These are phyloP conservation scores for Termitomyces sp. DNA, from an alignment of 768 basidiomycete genomes.

Conservation along the genomic window DNA sequence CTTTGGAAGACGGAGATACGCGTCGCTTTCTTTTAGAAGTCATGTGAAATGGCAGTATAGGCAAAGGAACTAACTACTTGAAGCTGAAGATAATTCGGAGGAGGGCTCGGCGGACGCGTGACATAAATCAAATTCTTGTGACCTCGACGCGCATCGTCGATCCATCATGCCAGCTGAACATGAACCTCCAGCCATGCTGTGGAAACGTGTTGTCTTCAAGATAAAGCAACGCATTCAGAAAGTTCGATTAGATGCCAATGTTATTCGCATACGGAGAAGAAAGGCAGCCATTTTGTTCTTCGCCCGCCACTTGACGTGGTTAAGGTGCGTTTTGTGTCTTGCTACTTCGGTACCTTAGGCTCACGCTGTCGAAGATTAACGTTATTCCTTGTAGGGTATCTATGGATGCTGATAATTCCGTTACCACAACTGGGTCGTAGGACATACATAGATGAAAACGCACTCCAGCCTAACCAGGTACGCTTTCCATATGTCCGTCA, in stretches of 20 bases:
- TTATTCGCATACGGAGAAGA: slow-evolving; percentile 40
- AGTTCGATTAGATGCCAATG: slow-evolving; percentile 21
- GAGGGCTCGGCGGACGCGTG: not conserved
- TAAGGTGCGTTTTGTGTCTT: slow-evolving; percentile 26
- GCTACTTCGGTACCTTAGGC: not conserved
- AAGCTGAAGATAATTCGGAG: not conserved
- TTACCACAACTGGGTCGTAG: slow-evolving; percentile 52
- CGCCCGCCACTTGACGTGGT: slow-evolving; percentile 25
- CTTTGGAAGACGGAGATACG: slow-evolving; percentile 38
- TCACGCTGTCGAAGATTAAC: slow-evolving; percentile 33
- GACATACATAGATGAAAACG: slow-evolving; percentile 94
- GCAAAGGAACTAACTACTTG: not conserved
- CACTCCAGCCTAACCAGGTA: slow-evolving; percentile 89
- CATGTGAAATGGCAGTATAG: slow-evolving; percentile 29
- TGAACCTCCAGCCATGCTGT: not conserved
- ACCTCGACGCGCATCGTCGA: not conserved
- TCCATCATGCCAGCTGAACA: slow-evolving; percentile 3
- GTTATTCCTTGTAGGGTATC: slow-evolving; percentile 60
- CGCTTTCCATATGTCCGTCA: not conserved
- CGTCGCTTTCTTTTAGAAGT: slow-evolving; percentile 54
- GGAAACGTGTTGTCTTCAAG: slow-evolving; percentile 12
- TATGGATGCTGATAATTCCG: slow-evolving; percentile 85
- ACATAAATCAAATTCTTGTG: not conserved
- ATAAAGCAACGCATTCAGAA: slow-evolving; percentile 18
- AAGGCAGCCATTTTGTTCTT: slow-evolving; percentile 28